Base-by-base conservation (phyloP, 768 basidiomycete genomes). In the Rhodotorula kratochvilovae region DNA sequence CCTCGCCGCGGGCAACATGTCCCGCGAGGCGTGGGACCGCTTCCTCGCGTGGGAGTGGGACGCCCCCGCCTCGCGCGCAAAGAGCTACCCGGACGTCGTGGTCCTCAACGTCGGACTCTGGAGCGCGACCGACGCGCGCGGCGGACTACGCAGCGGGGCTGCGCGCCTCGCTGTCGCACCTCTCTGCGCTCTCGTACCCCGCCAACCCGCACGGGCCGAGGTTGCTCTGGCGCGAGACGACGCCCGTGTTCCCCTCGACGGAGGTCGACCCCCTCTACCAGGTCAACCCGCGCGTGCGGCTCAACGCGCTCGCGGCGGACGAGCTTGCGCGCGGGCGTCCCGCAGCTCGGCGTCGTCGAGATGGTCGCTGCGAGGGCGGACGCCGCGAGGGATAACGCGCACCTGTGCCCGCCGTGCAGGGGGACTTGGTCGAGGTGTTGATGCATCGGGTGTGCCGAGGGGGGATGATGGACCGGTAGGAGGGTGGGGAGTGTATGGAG, bases 331-430 rank as follows among this genome's bases (percentile, higher is more conserved):
- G 50, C 50, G 35, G 19, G 33, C 50, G n/a, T 31, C 16, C 6
- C 42, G 25, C 23, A 27, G 15, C 8, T 19, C 13, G 61, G 48
- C 29, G 31, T 11, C 39, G 54, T 43, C 53, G 51, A 43, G 36
- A 63, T 63, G 62, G 39, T 51, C n/a, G 35, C 17, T 13, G 16
- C 62, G 62, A 23, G 62, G 16, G 13, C 27, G 7, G 62, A 63
- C 42, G 8, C 1, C 5, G 62, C 62, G 36, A 53, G 51, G 51
- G 62, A 63, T 35, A 63, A 39, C 27, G 62, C 62, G 33, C 62
- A 63, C 29, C 29, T 63, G 29, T 63, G 62, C 29, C 42, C 62
- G 16, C 10, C 39, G 62, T 63, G 17, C 62, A 63, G 42, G 62
- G 62, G 16, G 62, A 63, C 19, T 7, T 63, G 1, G 62, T 42